Evolutionary conservation across 2,329 filamentous ascomycete genomes (phyloP), one percentile per base, ranked within the genome.

Genomic region (Cladosporium phlei): DNA sequence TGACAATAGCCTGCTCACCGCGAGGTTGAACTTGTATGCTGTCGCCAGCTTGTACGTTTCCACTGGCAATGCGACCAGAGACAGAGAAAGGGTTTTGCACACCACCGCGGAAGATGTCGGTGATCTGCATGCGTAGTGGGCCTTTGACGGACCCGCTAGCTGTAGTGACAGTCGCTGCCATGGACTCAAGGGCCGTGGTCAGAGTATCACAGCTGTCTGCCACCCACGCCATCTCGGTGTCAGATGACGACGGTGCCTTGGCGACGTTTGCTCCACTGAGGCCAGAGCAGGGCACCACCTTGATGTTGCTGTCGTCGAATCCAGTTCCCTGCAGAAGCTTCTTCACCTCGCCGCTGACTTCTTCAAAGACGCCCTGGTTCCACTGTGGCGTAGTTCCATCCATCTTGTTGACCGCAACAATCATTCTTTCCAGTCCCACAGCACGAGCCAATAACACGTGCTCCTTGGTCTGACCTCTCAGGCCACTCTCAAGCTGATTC

Each of bases 341-440:
- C 0, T 80, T 80, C 53, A 95, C 82, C 59, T 95, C 88, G 52
- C 88, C 80, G 33, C 80, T 77, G 47, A 98, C 96, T 58, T 95
- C 86, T 19, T 88, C 78, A 57, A 94, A 98, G 2, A 88, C 79
- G 4, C 82, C 82, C 64, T 87, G 73, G 2, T 83, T 86, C 94
- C 94, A 98, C 2, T 55, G 34, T 2, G 60, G 58, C 5, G 74
- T 71, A 5, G 91, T 82, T 12, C 83, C 84, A 64, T 98, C 93
- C 59, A 98, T 83, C 66, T 98, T 98, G 70, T 98, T 98, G 51
- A 98, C 81, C 2, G 88, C 90, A 21, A 98, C 85, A 32, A 98
- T 83, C 12, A 98, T 76, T 20, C 85, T 79, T 51, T 91, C 85
- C 2, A 98, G 85, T 0, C 93, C 93, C 71, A 97, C 86, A 57